Evolutionary conservation across 2,329 filamentous ascomycete genomes (phyloP), one percentile per base, ranked within the genome.

Genomic region (Colletotrichum theobromicola): DNA sequence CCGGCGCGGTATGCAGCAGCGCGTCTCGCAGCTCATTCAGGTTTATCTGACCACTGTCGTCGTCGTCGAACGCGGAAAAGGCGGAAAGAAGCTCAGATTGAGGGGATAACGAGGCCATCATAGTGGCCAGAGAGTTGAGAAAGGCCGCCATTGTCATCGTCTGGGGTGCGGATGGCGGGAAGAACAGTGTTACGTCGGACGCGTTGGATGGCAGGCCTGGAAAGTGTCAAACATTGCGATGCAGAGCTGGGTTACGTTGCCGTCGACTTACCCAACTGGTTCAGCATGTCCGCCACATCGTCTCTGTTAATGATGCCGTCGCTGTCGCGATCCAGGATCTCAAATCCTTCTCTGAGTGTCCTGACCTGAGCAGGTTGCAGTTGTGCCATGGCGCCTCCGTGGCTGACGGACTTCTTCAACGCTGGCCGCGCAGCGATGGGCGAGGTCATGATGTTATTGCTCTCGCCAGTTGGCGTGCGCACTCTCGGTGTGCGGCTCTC

Each of bases 21-120:
- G 96, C 95, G 78, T 97, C 94, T 60, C 94, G 92, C 76, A 99
- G 85, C 83, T 98, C 95, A 0, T 87, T 90, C 24, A 98, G 86
- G 81, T 98, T 95, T 50, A 98, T 92, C 83, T 98, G 95, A 4
- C 97, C 97, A 79, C 94, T 97, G 82, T 99, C 97, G 76, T 98
- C 95, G 76, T 98, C 94, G 81, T 99, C 97, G 81, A 98, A 98
- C 0, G 97, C 97, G 3, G 95, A 95, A 78, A 99, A 96, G 0
- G 97, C 97, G 2, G 95, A 96, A 24, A 95, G 87, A 12, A 99
- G 89, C 81, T 99, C 97, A 18, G 92, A 90, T 26, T 92, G 91
- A 0, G 94, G 93, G 1, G 95, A 97, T 21, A 98, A 87, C 0
- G 92, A 90, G 2, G 92, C 91, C 4, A 98, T 87, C 3, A 94